phyloP scores from a whole-genome alignment of 768 basidiomycete species.

The Lactarius akahatsu region DNA sequence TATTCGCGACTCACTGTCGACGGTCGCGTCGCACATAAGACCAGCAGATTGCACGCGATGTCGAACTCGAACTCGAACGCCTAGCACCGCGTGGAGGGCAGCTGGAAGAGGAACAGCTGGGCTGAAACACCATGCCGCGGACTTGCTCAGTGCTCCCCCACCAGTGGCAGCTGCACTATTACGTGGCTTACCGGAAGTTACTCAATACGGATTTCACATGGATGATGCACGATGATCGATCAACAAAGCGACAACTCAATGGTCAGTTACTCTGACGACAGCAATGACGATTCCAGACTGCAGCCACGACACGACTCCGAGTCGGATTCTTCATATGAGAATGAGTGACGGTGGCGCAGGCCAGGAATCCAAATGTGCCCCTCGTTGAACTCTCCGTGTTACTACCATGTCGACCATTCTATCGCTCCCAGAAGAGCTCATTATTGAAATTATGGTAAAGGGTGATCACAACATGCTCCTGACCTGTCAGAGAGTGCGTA shows the following conservation, averaged over 20 bases:
- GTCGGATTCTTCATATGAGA: not conserved
- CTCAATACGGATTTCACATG: not conserved
- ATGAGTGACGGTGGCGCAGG: not conserved
- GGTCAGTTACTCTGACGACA: not conserved
- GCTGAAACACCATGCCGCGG: too few species aligned
- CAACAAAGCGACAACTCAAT: too few species aligned
- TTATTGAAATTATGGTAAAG: conserved; percentile 18
- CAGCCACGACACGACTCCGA: conserved; percentile 2
- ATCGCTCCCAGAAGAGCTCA: conserved; percentile 22
- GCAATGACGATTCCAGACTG: not conserved
- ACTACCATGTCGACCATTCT: conserved; percentile 17
- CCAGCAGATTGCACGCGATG: too few species aligned
- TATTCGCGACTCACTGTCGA: too few species aligned
- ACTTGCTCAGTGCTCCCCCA: too few species aligned
- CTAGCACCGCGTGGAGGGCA: too few species aligned
- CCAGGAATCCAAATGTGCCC: not conserved
- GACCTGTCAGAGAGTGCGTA: conserved; percentile 15
- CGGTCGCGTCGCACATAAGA: too few species aligned
- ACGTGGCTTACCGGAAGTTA: too few species aligned
- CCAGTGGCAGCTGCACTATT: too few species aligned
- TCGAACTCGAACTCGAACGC: too few species aligned
- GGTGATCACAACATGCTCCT: conserved; percentile 15
- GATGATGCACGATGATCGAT: not conserved
- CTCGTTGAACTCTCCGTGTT: not conserved
- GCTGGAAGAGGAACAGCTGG: too few species aligned